Base-by-base conservation (phyloP, 2,329 filamentous ascomycete genomes). In the Xylogone sp. region DNA sequence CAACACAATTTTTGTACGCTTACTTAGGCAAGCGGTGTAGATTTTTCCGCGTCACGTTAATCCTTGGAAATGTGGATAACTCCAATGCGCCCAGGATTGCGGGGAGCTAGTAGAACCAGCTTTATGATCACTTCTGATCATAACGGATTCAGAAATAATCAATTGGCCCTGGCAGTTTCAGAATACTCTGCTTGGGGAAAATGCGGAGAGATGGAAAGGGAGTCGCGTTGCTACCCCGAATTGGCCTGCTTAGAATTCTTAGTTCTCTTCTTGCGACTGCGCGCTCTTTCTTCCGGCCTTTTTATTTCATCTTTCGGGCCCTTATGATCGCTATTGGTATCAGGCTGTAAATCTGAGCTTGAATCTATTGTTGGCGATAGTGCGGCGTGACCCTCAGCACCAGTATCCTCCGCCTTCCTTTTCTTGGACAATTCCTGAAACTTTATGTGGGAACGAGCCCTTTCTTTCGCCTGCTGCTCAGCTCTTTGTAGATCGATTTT, bases 401-500 rank as follows among this genome's bases (percentile, higher is more conserved):
- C 24, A 22, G 31, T 34, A 10, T 18, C 24, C 20, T 57, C 58
- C 10, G 53, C 53, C 48, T 64, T 65, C 46, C 60, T 56, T 44
- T 65, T 65, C 39, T 70, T 72, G 13, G 71, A 69, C 12, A 74
- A 46, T 49, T 72, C 62, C 12, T 69, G 66, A 21, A 75, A 75
- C 55, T 73, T 78, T 27, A 75, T 65, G 50, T 76, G 70, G 13
- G 77, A 74, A 31, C 69, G 70, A 9, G 75, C 74, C 53, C 71
- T 74, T 56, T 80, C 74, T 58, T 75, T 76, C 10, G 75, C 72
- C 60, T 75, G 65, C 56, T 71, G 67, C 58, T 78, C 72, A 45
- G 76, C 75, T 50, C 71, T 69, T 61, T 77, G 68, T 8, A 75
- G 56, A 53, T 81, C 75, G 56, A 75, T 69, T 62, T 76, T 75